Conservation (phyloP, 768 basidiomycete genomes). For the Xerocomus spinulosus region DNA sequence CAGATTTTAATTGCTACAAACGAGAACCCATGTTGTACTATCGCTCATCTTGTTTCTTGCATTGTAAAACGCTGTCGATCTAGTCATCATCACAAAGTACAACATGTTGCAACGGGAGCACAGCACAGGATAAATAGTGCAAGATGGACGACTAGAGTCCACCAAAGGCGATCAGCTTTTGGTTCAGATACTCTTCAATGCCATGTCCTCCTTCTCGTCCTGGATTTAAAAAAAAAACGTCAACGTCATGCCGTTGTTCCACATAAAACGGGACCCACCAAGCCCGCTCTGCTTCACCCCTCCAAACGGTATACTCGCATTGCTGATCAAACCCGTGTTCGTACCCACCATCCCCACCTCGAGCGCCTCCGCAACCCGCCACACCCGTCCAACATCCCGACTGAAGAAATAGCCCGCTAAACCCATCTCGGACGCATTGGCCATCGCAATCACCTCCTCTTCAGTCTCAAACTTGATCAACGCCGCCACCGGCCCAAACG, state of each 20-base stretch:
- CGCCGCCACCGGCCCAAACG: slow-evolving; percentile 90
- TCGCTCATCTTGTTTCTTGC: neutral
- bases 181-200: slow-evolving; percentile 84
- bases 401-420: slow-evolving; percentile 95
- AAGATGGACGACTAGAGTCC: slow-evolving; percentile 41
- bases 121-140: neutral
- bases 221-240: slow-evolving; percentile 1
- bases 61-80: neutral
- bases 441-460: slow-evolving; percentile 82
- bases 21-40: neutral
- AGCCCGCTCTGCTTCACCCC: slow-evolving; percentile 88
- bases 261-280: slow-evolving; percentile 30
- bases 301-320: slow-evolving; percentile 81
- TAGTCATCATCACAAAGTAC: neutral
- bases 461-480: slow-evolving; percentile 90
- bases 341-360: slow-evolving; percentile 92
- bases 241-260: neutral
- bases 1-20: slow-evolving; percentile 41
- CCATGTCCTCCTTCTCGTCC: slow-evolving; percentile 89
- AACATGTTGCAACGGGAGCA: neutral
- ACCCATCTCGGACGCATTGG: slow-evolving; percentile 80
- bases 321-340: slow-evolving; percentile 77
- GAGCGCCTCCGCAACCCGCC: slow-evolving; percentile 90
- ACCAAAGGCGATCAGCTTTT: slow-evolving; percentile 78
- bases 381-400: slow-evolving; percentile 80